Evolutionary conservation across 2,329 filamentous ascomycete species (phyloP).

Genomic region (Diaporthe sp.): DNA sequence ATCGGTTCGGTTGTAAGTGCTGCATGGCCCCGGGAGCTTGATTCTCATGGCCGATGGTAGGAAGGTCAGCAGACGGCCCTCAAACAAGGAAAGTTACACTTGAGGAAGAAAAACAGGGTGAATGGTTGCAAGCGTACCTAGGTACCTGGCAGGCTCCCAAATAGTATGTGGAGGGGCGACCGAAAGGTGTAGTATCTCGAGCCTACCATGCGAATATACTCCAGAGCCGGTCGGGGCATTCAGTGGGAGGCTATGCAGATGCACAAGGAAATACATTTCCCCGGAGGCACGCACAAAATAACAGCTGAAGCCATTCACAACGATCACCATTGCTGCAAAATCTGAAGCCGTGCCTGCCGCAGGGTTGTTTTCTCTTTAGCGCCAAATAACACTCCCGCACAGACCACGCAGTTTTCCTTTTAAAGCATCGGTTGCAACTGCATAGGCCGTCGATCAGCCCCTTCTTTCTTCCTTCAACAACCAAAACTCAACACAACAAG

Average conservation of each 20-base stretch:
- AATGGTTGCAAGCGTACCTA: no score
- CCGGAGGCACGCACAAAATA: neutral
- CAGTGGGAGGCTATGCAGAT: neutral
- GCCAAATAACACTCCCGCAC: neutral
- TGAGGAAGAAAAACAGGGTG: no score
- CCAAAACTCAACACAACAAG: neutral
- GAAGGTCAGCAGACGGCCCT: neutral
- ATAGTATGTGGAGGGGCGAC: neutral
- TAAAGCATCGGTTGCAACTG: neutral
- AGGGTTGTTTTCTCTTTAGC: no score
- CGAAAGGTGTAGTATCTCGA: neutral
- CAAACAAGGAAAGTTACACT: no score
- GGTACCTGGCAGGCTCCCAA: no score
- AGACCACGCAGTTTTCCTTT: neutral
- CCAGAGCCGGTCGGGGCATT: no score
- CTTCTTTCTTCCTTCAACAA: neutral
- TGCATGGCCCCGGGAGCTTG: no score
- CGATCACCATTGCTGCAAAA: neutral
- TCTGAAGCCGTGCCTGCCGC: neutral
- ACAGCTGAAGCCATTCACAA: neutral
- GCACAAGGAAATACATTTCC: neutral
- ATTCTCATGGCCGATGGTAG: no score
- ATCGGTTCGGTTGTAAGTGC: no score
- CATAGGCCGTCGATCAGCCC: neutral
- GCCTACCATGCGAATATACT: neutral